Evolutionary conservation across 768 basidiomycete species (phyloP), one percentile per base, ranked within the genome.

Genomic region (Boletus rubescentipes): DNA sequence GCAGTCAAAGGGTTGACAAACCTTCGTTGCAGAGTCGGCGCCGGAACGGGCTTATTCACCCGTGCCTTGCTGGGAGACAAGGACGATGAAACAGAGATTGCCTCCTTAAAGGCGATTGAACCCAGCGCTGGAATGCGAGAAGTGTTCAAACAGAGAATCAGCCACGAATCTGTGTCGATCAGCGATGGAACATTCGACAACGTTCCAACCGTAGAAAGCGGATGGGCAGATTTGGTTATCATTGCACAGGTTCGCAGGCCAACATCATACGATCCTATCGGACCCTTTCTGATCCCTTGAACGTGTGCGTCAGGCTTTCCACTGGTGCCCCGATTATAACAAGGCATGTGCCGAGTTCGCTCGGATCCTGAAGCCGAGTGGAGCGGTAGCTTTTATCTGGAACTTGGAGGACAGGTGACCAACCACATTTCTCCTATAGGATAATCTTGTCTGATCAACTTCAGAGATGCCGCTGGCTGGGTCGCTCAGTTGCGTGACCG

Each of bases 21-120:
- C 2, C 5, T n/a, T 11, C 50, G 46, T 56, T 43, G 51, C 59
- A 93, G 90, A 65, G 79, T 91, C 31, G 93, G 92, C 11, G 74
- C 87, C 6, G 93, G 93, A 23, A 94, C 92, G 2, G 93, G 93
- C 14, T 84, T 97, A 50, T 96, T 94, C 69, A 91, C 93, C 11
- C 83, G 91, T 10, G 86, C 91, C 4, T 69, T 96, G 21, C 74
- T 95, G 37, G 79, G 81, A 7, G 80, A 90, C 67, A 75, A 77
- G 16, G 78, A 76, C 36, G 85, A 80, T 80, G 61, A 79, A 16
- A 64, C 69, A 39, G 67, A 65, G 52, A 75, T 93, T 44, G 73
- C 73, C 29, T 69, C 77, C 42, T 67, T 95, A 16, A 76, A 77
- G 46, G 91, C 89, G 5, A 64, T 94, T 31, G 95, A 98, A 68